A percentile compares a stretch with the other conserved stretches of the same genome.
Conservation (phyloP, 1,139 yeast genomes). For the Blastobotrys proliferans region DNA sequence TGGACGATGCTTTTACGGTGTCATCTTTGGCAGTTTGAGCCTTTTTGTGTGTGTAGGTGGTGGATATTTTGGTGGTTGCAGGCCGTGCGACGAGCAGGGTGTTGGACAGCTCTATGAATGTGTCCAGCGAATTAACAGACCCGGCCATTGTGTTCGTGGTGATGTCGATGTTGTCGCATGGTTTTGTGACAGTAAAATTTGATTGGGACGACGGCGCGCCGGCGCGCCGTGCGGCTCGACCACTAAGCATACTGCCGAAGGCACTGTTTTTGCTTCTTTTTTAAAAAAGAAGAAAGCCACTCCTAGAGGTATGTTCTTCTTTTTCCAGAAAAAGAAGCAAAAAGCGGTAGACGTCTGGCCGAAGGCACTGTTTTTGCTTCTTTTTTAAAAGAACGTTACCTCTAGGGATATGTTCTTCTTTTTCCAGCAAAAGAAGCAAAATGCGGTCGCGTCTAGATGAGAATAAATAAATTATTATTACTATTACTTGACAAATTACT, state of each 20-base stretch:
- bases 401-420: no score
- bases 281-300: no score
- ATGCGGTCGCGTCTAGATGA: neutral
- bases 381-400: neutral
- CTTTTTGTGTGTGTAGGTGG: slow-evolving; percentile 43
- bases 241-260: no score
- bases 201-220: no score
- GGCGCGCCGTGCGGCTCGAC: no score
- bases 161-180: neutral
- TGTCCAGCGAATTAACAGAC: slow-evolving; percentile 43
- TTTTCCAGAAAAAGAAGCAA: no score
- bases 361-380: neutral
- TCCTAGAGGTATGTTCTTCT: no score
- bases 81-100: slow-evolving; percentile 48
- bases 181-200: no score
- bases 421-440: neutral
- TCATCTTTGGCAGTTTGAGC: slow-evolving; percentile 26
- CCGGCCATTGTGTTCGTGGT: slow-evolving; percentile 29
- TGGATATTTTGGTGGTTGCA: slow-evolving; percentile 42
- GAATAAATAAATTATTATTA: neutral
- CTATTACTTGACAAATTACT: slow-evolving; percentile 13
- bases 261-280: no score
- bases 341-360: no score
- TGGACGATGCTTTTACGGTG: slow-evolving; percentile 27
- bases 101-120: slow-evolving; percentile 45